Evolutionary conservation across 495 filamentous ascomycete species (phyloP), one percentile per base, ranked within the genome.

Genomic region (Diplogelasinospora grovesii): DNA sequence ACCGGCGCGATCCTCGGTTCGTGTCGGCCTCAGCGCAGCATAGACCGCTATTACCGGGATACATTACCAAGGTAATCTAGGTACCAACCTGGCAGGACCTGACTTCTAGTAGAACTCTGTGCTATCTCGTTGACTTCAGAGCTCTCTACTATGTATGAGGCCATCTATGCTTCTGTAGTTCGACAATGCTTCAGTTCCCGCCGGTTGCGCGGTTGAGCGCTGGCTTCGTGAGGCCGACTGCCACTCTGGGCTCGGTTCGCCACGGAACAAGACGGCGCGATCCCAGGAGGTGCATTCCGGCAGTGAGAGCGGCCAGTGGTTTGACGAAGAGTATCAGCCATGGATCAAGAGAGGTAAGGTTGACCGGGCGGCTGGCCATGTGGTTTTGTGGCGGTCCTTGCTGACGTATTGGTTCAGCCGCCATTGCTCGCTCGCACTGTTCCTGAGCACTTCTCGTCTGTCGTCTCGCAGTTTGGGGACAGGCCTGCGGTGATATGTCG

Each of bases 391-490:
- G 1, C 10, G 4, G 4, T 22, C 11, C 9, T 11, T 2, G 10
- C 26, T n/a, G 22, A 30, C n/a, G 41, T 13, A 4, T 5, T 2
- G 7, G 9, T n/a, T 16, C 22, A 61, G 58, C 56, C 51, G 6
- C 45, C 56, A 23, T 41, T 64, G 11, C 50, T 58, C 4, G 31
- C 22, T 3, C 38, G 56, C 39, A 95, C 90, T 1, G 74, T 94
- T 33, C 83, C 86, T 1, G 73, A 89, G 39, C 85, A 97, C 54
- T 94, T 97, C 39, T 67, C 76, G 9, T 69, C 66, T 5, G 72
- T 93, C 22, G 85, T 89, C 24, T 70, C 73, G 3, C 46, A 72
- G 48, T 71, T 79, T 61, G 90, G 90, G 1, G 87, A 95, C 62
- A 70, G 74, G 32, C 73, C 76, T 34, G 90, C 89, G 2, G 57